phyloP scores from a whole-genome alignment of 2,329 filamentous ascomycete species.

The Penicillium thymicola region DNA sequence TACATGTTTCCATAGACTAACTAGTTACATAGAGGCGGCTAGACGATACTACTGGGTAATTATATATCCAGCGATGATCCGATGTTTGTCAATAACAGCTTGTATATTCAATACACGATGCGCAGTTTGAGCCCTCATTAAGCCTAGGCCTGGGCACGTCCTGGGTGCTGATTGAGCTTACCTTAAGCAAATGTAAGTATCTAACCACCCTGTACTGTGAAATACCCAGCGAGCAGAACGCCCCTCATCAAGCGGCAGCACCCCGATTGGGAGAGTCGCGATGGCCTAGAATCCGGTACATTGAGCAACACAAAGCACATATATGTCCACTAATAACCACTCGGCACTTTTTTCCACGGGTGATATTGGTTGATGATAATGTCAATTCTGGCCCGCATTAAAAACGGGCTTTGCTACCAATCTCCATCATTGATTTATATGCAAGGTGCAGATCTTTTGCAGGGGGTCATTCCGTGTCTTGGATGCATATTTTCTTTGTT shows the following conservation, averaged over 20 bases:
- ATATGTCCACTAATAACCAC: neutral
- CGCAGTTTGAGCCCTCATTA: neutral
- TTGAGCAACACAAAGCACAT: neutral
- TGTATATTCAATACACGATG: neutral
- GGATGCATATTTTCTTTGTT: constrained; percentile 1
- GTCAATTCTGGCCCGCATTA: neutral
- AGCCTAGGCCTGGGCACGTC: neutral
- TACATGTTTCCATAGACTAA: neutral
- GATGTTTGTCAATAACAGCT: neutral
- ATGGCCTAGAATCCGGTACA: neutral
- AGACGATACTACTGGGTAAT: neutral
- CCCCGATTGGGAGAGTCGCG: neutral
- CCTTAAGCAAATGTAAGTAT: too few relatives aligned
- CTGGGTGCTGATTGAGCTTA: too few relatives aligned
- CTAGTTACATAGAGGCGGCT: neutral
- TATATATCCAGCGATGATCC: neutral
- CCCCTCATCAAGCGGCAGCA: neutral
- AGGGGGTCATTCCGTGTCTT: constrained; percentile 5
- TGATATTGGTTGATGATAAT: neutral
- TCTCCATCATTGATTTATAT: constrained; percentile 1
- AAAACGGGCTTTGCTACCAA: constrained; percentile 2
- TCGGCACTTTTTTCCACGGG: neutral
- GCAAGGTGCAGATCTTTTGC: constrained; percentile 4
- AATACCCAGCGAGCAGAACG: neutral
- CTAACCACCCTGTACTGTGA: neutral